Evolutionary conservation across 2,329 filamentous ascomycete species (phyloP).

Genomic region (Cladorrhinum sp.): DNA sequence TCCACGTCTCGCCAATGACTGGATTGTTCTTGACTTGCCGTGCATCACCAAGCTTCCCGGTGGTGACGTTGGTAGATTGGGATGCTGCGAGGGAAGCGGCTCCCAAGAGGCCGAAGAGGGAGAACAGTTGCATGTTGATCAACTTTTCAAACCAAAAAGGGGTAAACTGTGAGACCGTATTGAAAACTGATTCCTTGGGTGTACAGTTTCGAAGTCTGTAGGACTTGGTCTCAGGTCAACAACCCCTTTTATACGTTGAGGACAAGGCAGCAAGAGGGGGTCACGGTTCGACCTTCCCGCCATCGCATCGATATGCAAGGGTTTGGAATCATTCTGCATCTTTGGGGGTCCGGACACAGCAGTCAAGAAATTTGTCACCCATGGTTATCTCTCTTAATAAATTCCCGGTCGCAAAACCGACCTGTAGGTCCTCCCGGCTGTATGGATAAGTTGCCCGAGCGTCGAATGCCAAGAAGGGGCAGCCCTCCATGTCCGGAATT

Average conservation of each 20-base stretch:
- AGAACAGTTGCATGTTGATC: slow-evolving; percentile 12
- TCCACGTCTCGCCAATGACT: slow-evolving; percentile 25
- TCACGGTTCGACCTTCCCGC: background rate
- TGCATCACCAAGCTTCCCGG: slow-evolving; percentile 28
- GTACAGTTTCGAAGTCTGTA: background rate
- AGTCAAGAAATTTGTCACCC: slow-evolving; percentile 7
- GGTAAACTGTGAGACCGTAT: background rate
- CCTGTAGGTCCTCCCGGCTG: slow-evolving; percentile 15
- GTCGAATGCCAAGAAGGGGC: slow-evolving; percentile 13
- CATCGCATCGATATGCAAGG: background rate
- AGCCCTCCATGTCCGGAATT: background rate
- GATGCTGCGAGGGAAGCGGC: slow-evolving; percentile 17
- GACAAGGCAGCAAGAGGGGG: background rate
- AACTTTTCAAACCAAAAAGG: background rate
- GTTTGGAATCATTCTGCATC: background rate
- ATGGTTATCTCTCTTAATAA: background rate
- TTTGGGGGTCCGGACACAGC: slow-evolving; percentile 3
- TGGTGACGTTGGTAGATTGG: slow-evolving; percentile 19
- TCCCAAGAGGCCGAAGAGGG: slow-evolving; percentile 18
- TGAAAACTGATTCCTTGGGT: background rate
- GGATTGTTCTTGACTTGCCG: slow-evolving; percentile 25
- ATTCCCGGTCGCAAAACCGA: background rate
- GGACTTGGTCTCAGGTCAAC: background rate
- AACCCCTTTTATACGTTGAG: background rate
- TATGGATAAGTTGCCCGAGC: slow-evolving; percentile 22